Conservation (phyloP, 148 eudicot species). For the Fallopia convolvulus region DNA sequence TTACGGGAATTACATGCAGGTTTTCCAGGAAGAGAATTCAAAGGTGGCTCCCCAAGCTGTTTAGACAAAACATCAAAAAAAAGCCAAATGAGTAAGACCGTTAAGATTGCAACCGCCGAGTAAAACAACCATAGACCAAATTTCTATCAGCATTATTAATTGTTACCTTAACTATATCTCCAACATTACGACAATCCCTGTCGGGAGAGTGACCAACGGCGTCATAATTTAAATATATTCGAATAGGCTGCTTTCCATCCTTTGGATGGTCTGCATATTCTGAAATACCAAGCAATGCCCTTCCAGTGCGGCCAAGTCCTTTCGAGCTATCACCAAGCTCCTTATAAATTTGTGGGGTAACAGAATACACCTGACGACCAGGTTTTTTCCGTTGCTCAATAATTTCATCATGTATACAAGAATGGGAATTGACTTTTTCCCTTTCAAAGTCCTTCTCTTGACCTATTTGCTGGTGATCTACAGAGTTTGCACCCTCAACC, state of each 20-base stretch:
- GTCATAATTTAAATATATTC: conserved; percentile 92
- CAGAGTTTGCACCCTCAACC: conserved; percentile 32
- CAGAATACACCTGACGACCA: conserved; percentile 72
- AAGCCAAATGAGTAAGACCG: neutral
- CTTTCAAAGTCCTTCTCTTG: conserved; percentile 31
- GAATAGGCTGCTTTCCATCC: conserved; percentile 72
- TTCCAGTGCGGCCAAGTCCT: conserved; percentile 41
- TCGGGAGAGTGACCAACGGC: conserved; percentile 96
- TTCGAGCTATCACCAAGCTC: conserved; percentile 28
- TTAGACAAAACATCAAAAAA: conserved; percentile 11
- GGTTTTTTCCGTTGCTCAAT: conserved; percentile 80
- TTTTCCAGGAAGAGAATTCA: conserved; percentile 39
- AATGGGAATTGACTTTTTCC: conserved; percentile 50
- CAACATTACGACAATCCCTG: conserved; percentile 80
- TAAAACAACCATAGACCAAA: neutral
- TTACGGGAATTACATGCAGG: conserved; percentile 73
- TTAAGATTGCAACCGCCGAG: neutral
- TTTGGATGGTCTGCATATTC: conserved; percentile 25
- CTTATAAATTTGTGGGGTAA: conserved; percentile 79
- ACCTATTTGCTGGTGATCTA: conserved; percentile 27
- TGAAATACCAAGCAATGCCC: conserved; percentile 56
- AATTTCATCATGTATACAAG: conserved; percentile 96
- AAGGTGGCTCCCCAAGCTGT: conserved; percentile 91
- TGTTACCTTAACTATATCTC: conserved; percentile 81
- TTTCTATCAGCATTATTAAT: neutral